Percentiles rank a stretch among this genome's conserved stretches.
phyloP scores from a whole-genome alignment of 2,329 filamentous ascomycete genomes.

The Parascedosporium putredinis region DNA sequence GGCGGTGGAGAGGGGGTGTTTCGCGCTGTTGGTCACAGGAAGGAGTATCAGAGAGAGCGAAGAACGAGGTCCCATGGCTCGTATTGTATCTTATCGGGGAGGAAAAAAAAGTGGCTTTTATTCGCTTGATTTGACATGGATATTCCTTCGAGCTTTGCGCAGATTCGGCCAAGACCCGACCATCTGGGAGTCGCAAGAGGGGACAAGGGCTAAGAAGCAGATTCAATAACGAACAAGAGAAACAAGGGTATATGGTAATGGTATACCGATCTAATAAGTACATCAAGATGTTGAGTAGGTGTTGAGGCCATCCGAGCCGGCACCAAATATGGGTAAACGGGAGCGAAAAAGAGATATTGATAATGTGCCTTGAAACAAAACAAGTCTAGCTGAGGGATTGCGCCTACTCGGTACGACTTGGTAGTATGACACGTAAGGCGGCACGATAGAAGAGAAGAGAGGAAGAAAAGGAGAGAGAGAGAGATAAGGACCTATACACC shows the following conservation, averaged over 20 bases:
- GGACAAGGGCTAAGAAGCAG: neutral
- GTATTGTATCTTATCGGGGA: too few relatives aligned
- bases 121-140: too few relatives aligned
- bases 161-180: neutral
- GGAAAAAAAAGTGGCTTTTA: too few relatives aligned
- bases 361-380: neutral
- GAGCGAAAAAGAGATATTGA: neutral
- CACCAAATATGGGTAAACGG: neutral
- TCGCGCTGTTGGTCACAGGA: too few relatives aligned
- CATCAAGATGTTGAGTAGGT: neutral
- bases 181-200: too few relatives aligned
- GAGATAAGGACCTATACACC: too few relatives aligned
- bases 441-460: neutral
- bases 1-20: too few relatives aligned
- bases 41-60: too few relatives aligned
- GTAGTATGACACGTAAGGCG: too few relatives aligned
- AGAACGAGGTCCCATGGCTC: too few relatives aligned
- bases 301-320: neutral
- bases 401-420: too few relatives aligned
- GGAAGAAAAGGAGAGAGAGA: neutral
- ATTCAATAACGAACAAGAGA: neutral
- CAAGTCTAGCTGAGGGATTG: neutral
- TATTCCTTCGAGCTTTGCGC: neutral
- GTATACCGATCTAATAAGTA: slow-evolving; percentile 1
- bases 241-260: neutral